phyloP scores from a whole-genome alignment of 148 eudicot genomes.

The Arbutus unedo region DNA sequence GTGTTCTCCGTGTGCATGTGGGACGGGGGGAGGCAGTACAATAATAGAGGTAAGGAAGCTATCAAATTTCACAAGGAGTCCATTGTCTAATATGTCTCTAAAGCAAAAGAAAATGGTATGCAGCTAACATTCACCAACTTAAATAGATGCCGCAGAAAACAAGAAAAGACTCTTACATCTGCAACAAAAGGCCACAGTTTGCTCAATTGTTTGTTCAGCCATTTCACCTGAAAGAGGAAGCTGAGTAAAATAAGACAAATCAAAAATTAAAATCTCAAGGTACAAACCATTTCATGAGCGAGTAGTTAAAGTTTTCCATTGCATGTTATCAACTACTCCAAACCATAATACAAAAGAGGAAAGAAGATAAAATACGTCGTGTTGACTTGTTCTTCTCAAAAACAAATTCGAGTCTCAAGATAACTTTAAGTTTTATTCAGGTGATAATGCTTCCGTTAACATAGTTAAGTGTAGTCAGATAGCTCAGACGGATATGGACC shows the following conservation, averaged over 20 bases:
- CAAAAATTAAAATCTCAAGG: not conserved
- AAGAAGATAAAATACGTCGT: not conserved
- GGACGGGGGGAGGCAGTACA: not conserved
- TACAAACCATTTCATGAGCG: not conserved
- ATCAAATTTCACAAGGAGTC: not conserved
- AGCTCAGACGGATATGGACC: not conserved
- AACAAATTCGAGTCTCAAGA: not conserved
- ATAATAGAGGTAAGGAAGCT: not conserved
- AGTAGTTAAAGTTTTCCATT: not conserved
- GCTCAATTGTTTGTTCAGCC: slow-evolving; percentile 82
- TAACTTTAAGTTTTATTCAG: not conserved
- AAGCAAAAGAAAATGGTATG: not conserved
- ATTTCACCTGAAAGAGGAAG: slow-evolving; percentile 68
- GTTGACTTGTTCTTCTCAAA: not conserved
- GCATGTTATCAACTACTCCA: slow-evolving; percentile 1
- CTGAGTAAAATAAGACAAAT: slow-evolving; percentile 8
- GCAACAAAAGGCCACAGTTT: slow-evolving; percentile 94
- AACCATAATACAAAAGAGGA: not conserved
- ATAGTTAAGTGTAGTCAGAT: not conserved
- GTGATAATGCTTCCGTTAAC: not conserved
- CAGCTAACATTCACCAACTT: slow-evolving; percentile 1
- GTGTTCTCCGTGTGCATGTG: not conserved
- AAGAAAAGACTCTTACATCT: slow-evolving; percentile 62
- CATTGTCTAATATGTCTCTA: not conserved
- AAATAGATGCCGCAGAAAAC: not conserved